Evolutionary conservation across 805 yeast species (phyloP).

Genomic region (Kuraishia hungarica): DNA sequence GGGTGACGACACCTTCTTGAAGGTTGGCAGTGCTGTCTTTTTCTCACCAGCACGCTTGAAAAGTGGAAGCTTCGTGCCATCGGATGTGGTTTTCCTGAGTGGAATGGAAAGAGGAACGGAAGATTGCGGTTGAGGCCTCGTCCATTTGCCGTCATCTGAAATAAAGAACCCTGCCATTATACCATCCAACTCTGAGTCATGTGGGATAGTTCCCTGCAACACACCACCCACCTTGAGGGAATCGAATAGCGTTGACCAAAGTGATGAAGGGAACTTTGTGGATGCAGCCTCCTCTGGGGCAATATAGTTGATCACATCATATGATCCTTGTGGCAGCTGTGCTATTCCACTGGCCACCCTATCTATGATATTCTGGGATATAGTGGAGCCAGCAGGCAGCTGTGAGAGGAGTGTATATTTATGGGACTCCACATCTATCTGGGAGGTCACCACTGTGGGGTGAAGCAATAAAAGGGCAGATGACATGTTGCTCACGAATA

Average conservation of each 20-base stretch:
- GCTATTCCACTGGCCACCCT: slow-evolving; percentile 43
- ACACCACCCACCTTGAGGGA: slow-evolving; percentile 35
- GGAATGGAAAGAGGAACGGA: slow-evolving; percentile 25
- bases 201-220: slow-evolving; percentile 45
- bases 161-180: slow-evolving; percentile 58
- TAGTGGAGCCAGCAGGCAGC: slow-evolving; percentile 19
- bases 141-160: slow-evolving; percentile 39
- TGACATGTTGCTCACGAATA: background rate
- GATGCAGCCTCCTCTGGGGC: slow-evolving; percentile 42
- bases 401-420: slow-evolving; percentile 24
- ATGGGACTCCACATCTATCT: slow-evolving; percentile 30
- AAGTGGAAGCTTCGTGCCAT: slow-evolving; percentile 9
- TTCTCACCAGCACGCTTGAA: slow-evolving; percentile 5
- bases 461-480: slow-evolving; percentile 43
- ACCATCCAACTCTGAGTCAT: slow-evolving; percentile 47
- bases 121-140: slow-evolving; percentile 34
- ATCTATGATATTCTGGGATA: slow-evolving; percentile 48
- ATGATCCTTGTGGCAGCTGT: slow-evolving; percentile 25
- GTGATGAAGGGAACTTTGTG: slow-evolving; percentile 36
- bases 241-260: slow-evolving; percentile 30
- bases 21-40: slow-evolving; percentile 16
- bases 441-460: slow-evolving; percentile 58
- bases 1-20: slow-evolving; percentile 23
- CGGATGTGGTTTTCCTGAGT: slow-evolving; percentile 9
- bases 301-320: slow-evolving; percentile 39